phyloP scores from a whole-genome alignment of 2,329 filamentous ascomycete genomes.

The Fusarium abutilonis region DNA sequence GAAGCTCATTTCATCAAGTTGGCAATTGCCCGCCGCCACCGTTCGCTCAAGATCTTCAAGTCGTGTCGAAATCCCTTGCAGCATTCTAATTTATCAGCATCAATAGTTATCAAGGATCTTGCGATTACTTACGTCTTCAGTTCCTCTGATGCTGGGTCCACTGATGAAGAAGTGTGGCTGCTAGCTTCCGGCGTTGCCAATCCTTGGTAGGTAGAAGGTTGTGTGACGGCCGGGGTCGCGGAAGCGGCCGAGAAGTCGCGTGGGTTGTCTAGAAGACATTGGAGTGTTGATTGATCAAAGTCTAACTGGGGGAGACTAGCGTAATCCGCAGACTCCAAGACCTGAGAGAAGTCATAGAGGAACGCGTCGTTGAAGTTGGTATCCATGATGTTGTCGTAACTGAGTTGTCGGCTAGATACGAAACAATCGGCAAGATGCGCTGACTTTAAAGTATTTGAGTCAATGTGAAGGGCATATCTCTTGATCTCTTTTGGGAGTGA shows the following conservation, averaged over 20 bases:
- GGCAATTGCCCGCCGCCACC: slow-evolving; percentile 6
- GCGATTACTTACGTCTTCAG: not conserved
- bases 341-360: slow-evolving; percentile 12
- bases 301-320: slow-evolving; percentile 1
- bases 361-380: slow-evolving; percentile 1
- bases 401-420: not conserved
- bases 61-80: not conserved
- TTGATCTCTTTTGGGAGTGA: too few relatives aligned
- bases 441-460: too few relatives aligned
- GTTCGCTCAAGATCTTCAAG: slow-evolving; percentile 12
- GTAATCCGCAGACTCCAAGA: slow-evolving; percentile 3
- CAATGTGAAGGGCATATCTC: not conserved
- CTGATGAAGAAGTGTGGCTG: not conserved
- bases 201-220: not conserved
- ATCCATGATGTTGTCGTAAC: slow-evolving; percentile 1
- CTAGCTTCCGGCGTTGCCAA: not conserved
- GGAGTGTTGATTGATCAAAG: not conserved
- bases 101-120: not conserved
- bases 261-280: not conserved
- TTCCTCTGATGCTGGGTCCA: not conserved
- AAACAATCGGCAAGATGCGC: too few relatives aligned
- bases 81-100: not conserved
- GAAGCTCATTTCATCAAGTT: slow-evolving; percentile 5
- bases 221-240: not conserved
- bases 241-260: not conserved